Base-by-base conservation (phyloP, 352 stramenopile species). In the Phytophthora pisi region DNA sequence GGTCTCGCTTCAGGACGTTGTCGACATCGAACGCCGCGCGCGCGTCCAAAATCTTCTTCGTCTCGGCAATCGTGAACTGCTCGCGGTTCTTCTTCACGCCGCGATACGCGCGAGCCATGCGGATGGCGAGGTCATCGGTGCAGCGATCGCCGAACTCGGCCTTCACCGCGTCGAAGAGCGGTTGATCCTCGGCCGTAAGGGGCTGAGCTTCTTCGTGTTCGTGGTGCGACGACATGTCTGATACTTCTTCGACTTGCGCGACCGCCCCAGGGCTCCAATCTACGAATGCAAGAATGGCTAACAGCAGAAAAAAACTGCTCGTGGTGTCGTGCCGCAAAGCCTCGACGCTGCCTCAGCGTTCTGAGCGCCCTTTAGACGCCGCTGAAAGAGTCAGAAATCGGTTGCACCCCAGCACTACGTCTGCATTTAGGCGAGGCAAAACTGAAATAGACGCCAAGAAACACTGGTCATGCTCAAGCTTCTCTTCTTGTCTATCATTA, bases 31-130 rank as follows among this genome's bases (percentile, higher is more conserved):
- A 55, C 20, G 66, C 36, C 13, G 66, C 69, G n/a, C 87, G 85
- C 66, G 81, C 91, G 30, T 81, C 70, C 46, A 91, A 57, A 42
- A 93, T 87, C 31, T 78, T 75, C 68, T 85, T 90, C 16, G 83
- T 74, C 66, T 93, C 84, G 7, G 72, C 51, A 47, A 90, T 50
- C 36, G 86, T 92, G 31, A 84, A 76, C 47, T 92, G 70, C 68
- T 90, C 64, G 13, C 86, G 83, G 50, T 84, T 86, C 66, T 90
- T 90, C 74, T 90, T 90, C 43, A 89, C 75, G 30, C 68, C 53
- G 5, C 77, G 74, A 72, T 89, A 92, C 10, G 86, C 83, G 8
- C 82, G 81, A 26, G 81, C 73, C 4, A 89, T 68, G 10, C 83
- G 86, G n/a, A 91, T 73, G 36, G 74, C 78, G 15, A 91, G 76